Conservation (phyloP, 345 rosid genomes). For the Eucalyptus pauciflora region DNA sequence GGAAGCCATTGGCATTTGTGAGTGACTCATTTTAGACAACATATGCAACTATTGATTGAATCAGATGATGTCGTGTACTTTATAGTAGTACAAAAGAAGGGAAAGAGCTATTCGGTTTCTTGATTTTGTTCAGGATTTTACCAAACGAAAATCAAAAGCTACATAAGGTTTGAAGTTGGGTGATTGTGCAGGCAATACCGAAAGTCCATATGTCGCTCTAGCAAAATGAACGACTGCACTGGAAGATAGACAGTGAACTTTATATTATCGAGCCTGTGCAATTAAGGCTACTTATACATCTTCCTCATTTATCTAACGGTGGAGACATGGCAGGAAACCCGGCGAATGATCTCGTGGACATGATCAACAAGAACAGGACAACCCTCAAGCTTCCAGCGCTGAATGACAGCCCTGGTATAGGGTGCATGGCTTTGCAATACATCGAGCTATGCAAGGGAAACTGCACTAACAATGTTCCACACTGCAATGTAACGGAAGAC, state of each 20-base stretch:
- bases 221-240: not conserved
- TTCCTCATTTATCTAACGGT: not conserved
- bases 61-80: not conserved
- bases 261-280: not conserved
- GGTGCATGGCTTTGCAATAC: slow-evolving; percentile 84
- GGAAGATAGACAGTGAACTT: not conserved
- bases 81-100: not conserved
- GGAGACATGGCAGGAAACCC: slow-evolving; percentile 41
- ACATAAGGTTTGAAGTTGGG: not conserved
- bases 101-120: not conserved
- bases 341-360: slow-evolving; percentile 60
- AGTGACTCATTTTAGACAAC: not conserved
- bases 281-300: not conserved
- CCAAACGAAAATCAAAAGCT: not conserved
- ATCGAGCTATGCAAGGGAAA: slow-evolving; percentile 56
- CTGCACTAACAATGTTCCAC: slow-evolving; percentile 44
- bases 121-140: not conserved
- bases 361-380: slow-evolving; percentile 66
- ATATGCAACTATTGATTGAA: not conserved
- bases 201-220: not conserved
- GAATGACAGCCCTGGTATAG: slow-evolving; percentile 73
- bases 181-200: not conserved
- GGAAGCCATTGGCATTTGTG: not conserved
- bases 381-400: slow-evolving; percentile 38
- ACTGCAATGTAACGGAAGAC: slow-evolving; percentile 56